Percentiles rank a stretch among this genome's conserved stretches.
phyloP scores from a whole-genome alignment of 441 rosid genomes.

The Syzygium malaccense region DNA sequence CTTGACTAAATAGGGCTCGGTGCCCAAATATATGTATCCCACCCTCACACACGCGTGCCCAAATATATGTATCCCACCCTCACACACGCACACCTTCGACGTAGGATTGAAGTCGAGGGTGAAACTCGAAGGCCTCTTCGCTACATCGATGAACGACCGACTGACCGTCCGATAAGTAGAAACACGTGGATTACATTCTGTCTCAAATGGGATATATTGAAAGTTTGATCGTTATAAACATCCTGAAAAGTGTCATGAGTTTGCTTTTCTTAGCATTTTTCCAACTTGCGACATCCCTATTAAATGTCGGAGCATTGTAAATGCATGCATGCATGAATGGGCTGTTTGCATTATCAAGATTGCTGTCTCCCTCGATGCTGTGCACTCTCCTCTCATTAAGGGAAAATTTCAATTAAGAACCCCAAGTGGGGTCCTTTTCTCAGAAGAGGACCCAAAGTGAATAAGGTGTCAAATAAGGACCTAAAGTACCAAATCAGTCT shows the following conservation, averaged over 20 bases:
- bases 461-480: too few species aligned
- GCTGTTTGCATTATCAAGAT: neutral
- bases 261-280: neutral
- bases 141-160: too few species aligned
- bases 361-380: neutral
- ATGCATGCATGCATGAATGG: neutral
- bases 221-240: rapidly evolving
- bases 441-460: too few species aligned
- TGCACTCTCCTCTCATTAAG: neutral
- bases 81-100: neutral
- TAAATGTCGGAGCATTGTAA: neutral
- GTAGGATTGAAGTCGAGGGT: neutral
- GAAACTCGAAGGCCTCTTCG: neutral
- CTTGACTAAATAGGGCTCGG: too few species aligned
- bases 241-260: neutral
- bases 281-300: neutral
- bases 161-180: neutral
- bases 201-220: neutral
- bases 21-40: neutral
- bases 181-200: neutral
- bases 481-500: too few species aligned
- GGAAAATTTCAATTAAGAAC: too few species aligned
- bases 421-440: too few species aligned
- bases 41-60: too few species aligned
- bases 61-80: neutral